Base-by-base conservation (phyloP, 495 filamentous ascomycete species). In the Neurospora tetraspora region DNA sequence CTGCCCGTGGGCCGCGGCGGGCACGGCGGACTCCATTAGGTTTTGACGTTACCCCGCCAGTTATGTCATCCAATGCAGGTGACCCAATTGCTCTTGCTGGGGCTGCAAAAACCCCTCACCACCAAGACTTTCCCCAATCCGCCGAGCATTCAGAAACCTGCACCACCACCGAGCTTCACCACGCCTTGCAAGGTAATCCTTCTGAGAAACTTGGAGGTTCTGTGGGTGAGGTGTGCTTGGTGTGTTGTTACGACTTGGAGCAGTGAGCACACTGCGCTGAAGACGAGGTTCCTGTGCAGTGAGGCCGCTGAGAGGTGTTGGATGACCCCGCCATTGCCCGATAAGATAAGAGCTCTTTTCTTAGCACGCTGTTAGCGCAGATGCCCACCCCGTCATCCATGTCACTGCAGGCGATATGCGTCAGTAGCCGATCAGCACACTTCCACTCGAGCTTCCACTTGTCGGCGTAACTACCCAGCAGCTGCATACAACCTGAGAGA, bases 301-400 rank as follows among this genome's bases (percentile, higher is more conserved):
- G 53, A 61, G 53, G 12, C 10, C 3, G 53, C 20, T 59, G 53
- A 65, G 47, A 65, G 7, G 53, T 18, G 53, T 1, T 34, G 14
- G 14, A 65, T 27, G 27, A 34, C 53, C 53, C 53, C 53, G 23
- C 53, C 53, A 65, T 65, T 65, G 47, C 10, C 45, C 69, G 69
- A 68, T 71, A 71, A 65, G 72, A 74, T 74, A 74, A 74, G 72
- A 74, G 69, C 72, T 74, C 23, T 70, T 47, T 45, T 42, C 34
- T 34, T 65, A 65, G 31, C 69, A 39, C 23, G 11, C 69, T 27
- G 53, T 37, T 40, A 70, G 68, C 36, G 68, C 68, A 47, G 12
- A n/a, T 43, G 69, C 14, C 69, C 23, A 43, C 69, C 23, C 69
- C 53, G 53, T 65, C 53, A 65, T 65, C 53, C 53, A 65, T 65